Evolutionary conservation across 495 filamentous ascomycete genomes (phyloP).

Genomic region (Aspergillus sclerotiicarbonarius): DNA sequence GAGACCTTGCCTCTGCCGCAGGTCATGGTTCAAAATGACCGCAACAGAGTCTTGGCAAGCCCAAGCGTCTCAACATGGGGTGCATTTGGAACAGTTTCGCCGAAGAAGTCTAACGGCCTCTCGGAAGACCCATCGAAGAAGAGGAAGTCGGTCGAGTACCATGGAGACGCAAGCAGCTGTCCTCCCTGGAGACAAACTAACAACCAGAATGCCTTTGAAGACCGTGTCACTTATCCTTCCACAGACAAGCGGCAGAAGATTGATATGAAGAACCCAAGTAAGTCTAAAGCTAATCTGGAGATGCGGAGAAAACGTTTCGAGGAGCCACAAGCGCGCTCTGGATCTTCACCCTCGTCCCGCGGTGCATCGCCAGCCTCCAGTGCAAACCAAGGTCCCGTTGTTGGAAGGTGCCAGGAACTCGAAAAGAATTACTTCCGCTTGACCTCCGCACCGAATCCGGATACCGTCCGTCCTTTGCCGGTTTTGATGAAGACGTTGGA

Average conservation of each 20-base stretch:
- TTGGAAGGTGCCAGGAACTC: conserved; percentile 78
- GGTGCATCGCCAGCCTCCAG: conserved; percentile 56
- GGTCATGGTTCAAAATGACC: conserved; percentile 75
- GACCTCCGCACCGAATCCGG: conserved; percentile 81
- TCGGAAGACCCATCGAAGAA: conserved; percentile 54
- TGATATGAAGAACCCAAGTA: conserved; percentile 62
- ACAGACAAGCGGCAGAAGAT: conserved; percentile 61
- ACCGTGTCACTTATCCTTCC: conserved; percentile 65
- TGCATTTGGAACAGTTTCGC: conserved; percentile 26
- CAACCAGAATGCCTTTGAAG: conserved; percentile 62
- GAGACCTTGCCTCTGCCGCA: conserved; percentile 81
- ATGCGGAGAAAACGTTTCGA: conserved; percentile 88
- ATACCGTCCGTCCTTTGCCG: conserved; percentile 79
- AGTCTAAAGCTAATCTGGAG: conserved; percentile 83
- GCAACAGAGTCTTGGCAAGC: conserved; percentile 44
- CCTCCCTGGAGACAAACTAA: conserved; percentile 78
- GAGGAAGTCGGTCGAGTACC: conserved; percentile 72
- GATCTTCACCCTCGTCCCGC: conserved; percentile 46
- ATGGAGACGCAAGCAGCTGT: conserved; percentile 41
- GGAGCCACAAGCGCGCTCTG: conserved; percentile 52
- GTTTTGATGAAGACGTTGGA: conserved; percentile 82
- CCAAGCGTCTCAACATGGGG: conserved; percentile 39
- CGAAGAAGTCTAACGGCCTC: conserved; percentile 21
- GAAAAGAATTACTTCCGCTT: conserved; percentile 95
- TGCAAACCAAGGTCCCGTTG: conserved; percentile 69